Evolutionary conservation across 108 stramenopile species (phyloP), one percentile per base, ranked within the genome.

Genomic region (Cafeteria roenbergensis): DNA sequence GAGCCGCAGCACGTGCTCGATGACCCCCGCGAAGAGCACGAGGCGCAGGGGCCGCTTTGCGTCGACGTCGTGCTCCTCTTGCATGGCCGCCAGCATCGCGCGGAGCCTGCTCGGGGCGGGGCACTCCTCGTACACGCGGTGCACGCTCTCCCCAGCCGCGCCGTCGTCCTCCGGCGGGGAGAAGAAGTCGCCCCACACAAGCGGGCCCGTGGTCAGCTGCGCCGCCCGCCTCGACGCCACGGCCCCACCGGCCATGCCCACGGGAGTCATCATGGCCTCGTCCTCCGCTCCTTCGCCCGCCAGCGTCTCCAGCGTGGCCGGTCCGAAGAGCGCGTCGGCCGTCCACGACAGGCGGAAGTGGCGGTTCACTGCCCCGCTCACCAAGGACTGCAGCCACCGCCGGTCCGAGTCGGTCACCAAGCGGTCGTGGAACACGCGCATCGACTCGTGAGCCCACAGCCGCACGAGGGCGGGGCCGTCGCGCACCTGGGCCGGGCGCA

Each of bases 1-100:
- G n/a, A 82, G 79, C 26, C 78, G 56, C 22, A 70, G 73, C 0
- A 81, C 78, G 60, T 82, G 81, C 21, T 75, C 58, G 25, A 82
- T 65, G 27, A 80, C 81, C 34, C 79, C 81, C 2, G 52, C 33
- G 57, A 82, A 82, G 72, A 82, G 68, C 34, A 82, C 81, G n/a
- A 82, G 65, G 34, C 76, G 72, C 79, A 80, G 76, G 32, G 77
- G 77, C 26, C 69, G 79, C 73, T 57, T 71, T 73, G 61, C 50
- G 37, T 73, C 76, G 9, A 61, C 50, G 63, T 82, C 79, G 63
- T 79, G 79, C 27, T 82, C 81, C 28, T 33, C 63, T 4, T 81
- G 71, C 31, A 76, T 76, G 27, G 76, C 81, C 51, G 81, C 81
- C 25, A 82, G 54, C 53, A 50, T 53, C n/a, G 56, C 77, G 75